Base-by-base conservation (phyloP, 2,329 filamentous ascomycete genomes). In the Penicillium verrucosum region DNA sequence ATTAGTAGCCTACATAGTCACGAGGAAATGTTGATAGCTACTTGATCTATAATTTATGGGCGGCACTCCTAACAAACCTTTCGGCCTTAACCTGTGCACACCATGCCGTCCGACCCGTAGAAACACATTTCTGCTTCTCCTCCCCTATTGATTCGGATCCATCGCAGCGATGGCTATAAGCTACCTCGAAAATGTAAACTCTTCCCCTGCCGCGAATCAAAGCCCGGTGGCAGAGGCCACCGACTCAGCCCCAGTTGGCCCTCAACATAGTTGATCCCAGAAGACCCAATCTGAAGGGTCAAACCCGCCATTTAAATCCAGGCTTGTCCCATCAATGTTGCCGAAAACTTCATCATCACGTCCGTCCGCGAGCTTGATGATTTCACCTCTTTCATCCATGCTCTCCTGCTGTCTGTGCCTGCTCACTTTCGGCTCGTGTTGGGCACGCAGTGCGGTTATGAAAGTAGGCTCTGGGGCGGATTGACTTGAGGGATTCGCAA, bases 401-500 rank as follows among this genome's bases (percentile, higher is more conserved):
- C 29, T 56, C 7, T 40, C 29, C 37, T 30, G 41, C 32, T 21
- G 42, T 11, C 30, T 32, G 30, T 32, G 11, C 11, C 14, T 25
- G 30, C 7, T 38, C 23, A n/a, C 27, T 44, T 47, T 49, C 9
- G 18, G 18, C 41, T 61, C 49, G 1, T 27, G 30, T 42, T 51
- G 50, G 18, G 57, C 41, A 18, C 50, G 49, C 40, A 61, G 41
- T 37, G 49, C 32, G 32, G 51, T 56, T 4, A 63, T 53, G 37
- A 63, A 63, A 27, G 11, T 29, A 12, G 60, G 60, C 43, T 61
- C 54, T 10, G 38, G 18, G 12, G 42, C 30, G 4, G 29, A 37
- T 11, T 45, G 18, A 18, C 45, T 34, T 8, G 54, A 57, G 2
- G 60, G 54, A 45, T 61, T 60, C 1, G 40, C 30, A 11, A 43